Evolutionary conservation across 1,284 basidiomycete genomes (phyloP), one percentile per base, ranked within the genome.

Genomic region (Cryptococcus floricola): DNA sequence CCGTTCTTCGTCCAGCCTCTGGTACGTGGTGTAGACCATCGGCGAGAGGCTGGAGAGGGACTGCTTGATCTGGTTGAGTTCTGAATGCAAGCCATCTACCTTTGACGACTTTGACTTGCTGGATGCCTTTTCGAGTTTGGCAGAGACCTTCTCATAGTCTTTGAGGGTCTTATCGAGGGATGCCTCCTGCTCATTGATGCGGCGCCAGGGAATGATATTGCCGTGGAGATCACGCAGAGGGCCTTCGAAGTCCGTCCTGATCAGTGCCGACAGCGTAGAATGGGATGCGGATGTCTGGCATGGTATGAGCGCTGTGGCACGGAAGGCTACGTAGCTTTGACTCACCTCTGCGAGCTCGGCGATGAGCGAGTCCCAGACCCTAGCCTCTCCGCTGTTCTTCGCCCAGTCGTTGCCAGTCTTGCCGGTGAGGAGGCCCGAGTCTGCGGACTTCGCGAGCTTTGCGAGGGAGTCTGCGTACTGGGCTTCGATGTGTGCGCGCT

Each of bases 381-480:
- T 64, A 1, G 53, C 68, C 49, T 75, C 70, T 14, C 69, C 75
- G 25, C 68, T 64, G 7, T 61, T 45, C 27, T 64, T 61, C 7
- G 72, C 73, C 65, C 73, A 73, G 16, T 72, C 71, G 19, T 61
- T 61, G 8, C 65, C 70, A 3, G 56, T 56, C 58, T 73, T 73
- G 7, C 66, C 65, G 18, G 61, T 59, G 39, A 75, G 57, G 14
- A 59, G 58, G 14, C 65, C 65, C 5, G 59, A 58, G 66, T 77
- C 71, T 48, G 78, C 69, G 18, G 75, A 67, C 53, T 72, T 66
- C 1, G 73, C 64, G 34, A 82, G 66, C 66, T 81, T 81, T n/a
- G 74, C 63, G 19, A 83, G 73, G 23, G 74, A 67, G 31, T 78
- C 75, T n/a, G 79, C 74, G 61, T 82, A 82, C 34, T 69, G 62